Percentiles rank a stretch among this genome's conserved stretches.
phyloP scores from a whole-genome alignment of 305 asterid species.

The Vinca major region DNA sequence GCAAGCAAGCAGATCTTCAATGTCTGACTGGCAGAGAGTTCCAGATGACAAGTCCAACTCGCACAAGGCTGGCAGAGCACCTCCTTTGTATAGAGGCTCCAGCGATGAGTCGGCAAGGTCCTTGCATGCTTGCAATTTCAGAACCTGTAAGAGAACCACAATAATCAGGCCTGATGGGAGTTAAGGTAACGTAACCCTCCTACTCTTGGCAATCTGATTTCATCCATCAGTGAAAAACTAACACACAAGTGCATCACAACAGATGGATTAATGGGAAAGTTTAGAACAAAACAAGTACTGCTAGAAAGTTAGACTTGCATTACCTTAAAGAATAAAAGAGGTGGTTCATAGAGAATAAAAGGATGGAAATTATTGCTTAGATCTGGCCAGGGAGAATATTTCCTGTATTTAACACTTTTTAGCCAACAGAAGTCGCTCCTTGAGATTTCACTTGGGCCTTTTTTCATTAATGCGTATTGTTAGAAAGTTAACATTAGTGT shows the following conservation, averaged over 20 bases:
- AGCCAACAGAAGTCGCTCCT: neutral
- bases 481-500: neutral
- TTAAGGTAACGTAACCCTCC: neutral
- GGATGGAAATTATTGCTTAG: neutral
- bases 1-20: conserved; percentile 87
- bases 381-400: neutral
- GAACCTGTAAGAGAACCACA: conserved; percentile 39
- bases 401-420: neutral
- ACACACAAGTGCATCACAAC: neutral
- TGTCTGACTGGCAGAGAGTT: conserved; percentile 76
- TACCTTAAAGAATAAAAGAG: neutral
- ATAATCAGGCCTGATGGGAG: neutral
- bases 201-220: neutral
- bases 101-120: conserved; percentile 66
- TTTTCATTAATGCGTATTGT: too few species aligned
- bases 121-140: conserved; percentile 98
- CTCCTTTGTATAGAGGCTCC: conserved; percentile 79
- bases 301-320: too few species aligned
- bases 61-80: conserved; percentile 74
- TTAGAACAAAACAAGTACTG: neutral
- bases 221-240: neutral
- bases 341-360: neutral
- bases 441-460: too few species aligned
- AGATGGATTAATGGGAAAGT: neutral
- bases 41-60: conserved; percentile 93